Conservation (phyloP, 805 yeast genomes). For the Candida pseudofarinosa region DNA sequence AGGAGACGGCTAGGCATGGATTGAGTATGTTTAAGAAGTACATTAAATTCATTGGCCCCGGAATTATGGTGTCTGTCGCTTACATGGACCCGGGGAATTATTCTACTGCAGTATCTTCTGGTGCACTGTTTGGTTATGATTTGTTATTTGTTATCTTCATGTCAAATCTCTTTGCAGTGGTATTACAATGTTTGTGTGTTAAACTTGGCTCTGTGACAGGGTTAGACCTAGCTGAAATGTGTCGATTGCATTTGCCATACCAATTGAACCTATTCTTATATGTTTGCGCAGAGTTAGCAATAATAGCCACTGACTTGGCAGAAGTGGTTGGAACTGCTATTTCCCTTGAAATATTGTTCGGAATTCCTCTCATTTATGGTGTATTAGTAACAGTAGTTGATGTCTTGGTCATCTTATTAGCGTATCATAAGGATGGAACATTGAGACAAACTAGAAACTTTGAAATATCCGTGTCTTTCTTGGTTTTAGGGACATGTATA, state of each 20-base stretch:
- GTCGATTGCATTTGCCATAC: slow-evolving; percentile 68
- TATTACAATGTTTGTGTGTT: slow-evolving; percentile 79
- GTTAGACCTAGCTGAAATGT: slow-evolving; percentile 81
- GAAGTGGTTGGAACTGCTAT: slow-evolving; percentile 98
- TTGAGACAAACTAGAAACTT: slow-evolving; percentile 72
- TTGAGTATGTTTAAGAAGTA: slow-evolving; percentile 39
- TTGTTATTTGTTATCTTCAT: slow-evolving; percentile 72
- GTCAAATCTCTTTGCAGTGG: slow-evolving; percentile 82
- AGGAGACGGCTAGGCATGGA: not conserved
- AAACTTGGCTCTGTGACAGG: slow-evolving; percentile 94
- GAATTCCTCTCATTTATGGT: slow-evolving; percentile 77
- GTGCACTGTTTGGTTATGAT: slow-evolving; percentile 80
- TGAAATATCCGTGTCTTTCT: slow-evolving; percentile 72
- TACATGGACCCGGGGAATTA: slow-evolving; percentile 98
- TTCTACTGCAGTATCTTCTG: slow-evolving; percentile 91
- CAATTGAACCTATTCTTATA: slow-evolving; percentile 61
- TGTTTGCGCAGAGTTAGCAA: slow-evolving; percentile 81
- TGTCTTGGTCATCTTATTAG: slow-evolving; percentile 79
- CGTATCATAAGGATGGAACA: slow-evolving; percentile 82
- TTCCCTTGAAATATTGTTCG: slow-evolving; percentile 77
- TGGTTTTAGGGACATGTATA: slow-evolving; percentile 77
- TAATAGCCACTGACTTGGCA: slow-evolving; percentile 93
- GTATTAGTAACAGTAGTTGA: slow-evolving; percentile 83
- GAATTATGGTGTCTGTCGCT: slow-evolving; percentile 90
- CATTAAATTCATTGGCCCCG: slow-evolving; percentile 75